Base-by-base conservation (phyloP, 495 filamentous ascomycete species). In the Thermothielavioides terrestris region DNA sequence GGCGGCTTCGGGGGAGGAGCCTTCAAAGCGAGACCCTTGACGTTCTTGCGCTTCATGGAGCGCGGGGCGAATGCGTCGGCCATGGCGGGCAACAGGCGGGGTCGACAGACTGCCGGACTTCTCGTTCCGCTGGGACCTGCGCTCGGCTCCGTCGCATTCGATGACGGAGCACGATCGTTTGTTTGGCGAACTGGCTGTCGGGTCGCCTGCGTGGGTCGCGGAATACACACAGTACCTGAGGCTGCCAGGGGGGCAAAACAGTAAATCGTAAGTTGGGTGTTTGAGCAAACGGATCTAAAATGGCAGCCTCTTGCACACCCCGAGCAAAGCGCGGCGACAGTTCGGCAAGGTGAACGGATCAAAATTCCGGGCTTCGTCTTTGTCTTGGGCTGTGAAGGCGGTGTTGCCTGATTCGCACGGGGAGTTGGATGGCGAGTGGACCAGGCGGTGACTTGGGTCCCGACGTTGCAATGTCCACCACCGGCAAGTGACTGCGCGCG, bases 31-130 rank as follows among this genome's bases (percentile, higher is more conserved):
- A 98, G 82, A n/a, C 90, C 92, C 67, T 95, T 97, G 66, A 90
- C 80, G 64, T 96, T 98, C 78, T 96, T 95, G 71, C 91, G 84
- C 80, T 94, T 95, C 77, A 98, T 79, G 42, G 94, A 89, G 71
- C 86, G 84, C 61, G 84, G 80, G 60, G 90, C 84, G 64, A 96
- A 94, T 59, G 73, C 68, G 68, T 94, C 90, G 55, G 85, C 76
- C 89, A 94, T 95, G 71, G 61, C 70, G 65, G 52, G 56, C 50
- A 50, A 18, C 14, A 2, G 30, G 27, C 1, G 6, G 42, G n/a
- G 21, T 8, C 34, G 30, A 10, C 12, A 7, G 4, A 10, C 30
- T 45, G n/a, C 32, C 25, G n/a, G 14, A 22, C 43, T n/a, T 17
- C 2, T 25, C 12, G 30, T 46, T 30, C 15, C 35, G 26, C 15